These are phyloP conservation scores for Nemania diffusa DNA, from an alignment of 2,329 filamentous ascomycete genomes.

Conservation along the genomic window DNA sequence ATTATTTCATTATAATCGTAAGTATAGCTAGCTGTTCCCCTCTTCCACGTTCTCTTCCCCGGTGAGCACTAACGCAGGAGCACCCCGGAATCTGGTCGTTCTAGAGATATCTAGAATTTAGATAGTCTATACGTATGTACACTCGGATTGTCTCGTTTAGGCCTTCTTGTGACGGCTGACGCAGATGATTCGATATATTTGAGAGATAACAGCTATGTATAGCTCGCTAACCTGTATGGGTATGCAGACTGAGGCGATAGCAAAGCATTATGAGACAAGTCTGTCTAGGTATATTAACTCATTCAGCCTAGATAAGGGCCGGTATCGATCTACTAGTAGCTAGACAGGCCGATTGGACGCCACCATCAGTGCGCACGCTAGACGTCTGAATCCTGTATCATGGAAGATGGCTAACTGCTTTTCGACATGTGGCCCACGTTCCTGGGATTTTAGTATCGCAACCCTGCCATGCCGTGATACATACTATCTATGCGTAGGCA, in stretches of 20 bases:
- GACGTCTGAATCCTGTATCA: background rate
- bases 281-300: background rate
- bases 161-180: background rate
- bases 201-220: too few species aligned
- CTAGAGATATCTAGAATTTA: background rate
- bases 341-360: constrained; percentile 14
- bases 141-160: background rate
- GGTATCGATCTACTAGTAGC: background rate
- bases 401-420: constrained; percentile 12
- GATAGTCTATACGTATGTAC: background rate
- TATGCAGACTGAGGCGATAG: background rate
- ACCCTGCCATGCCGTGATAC: constrained; percentile 7
- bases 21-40: background rate
- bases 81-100: background rate
- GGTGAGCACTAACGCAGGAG: constrained; percentile 1
- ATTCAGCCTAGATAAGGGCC: background rate
- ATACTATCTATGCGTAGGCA: background rate
- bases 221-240: too few species aligned
- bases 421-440: constrained; percentile 14
- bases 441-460: constrained; percentile 14
- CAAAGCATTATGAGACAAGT: background rate
- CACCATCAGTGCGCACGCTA: constrained; percentile 19
- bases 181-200: background rate
- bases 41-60: background rate
- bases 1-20: background rate